phyloP scores from a whole-genome alignment of 2,329 filamentous ascomycete species.

The Monilinia laxa region DNA sequence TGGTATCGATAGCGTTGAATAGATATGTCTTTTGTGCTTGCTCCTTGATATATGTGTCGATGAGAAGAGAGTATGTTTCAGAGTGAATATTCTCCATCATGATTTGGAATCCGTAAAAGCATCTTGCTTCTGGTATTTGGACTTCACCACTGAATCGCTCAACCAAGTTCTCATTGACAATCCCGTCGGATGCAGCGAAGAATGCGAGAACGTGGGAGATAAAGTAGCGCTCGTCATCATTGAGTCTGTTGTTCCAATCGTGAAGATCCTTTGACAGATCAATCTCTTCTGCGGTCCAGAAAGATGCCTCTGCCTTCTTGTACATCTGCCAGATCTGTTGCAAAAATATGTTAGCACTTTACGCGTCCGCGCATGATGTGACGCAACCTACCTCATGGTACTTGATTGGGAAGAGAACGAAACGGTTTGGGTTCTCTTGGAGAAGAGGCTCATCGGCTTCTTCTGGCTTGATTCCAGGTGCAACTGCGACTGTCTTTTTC shows the following conservation, averaged over 20 bases:
- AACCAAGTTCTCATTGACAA: slow-evolving; percentile 98
- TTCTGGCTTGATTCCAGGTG: slow-evolving; percentile 59
- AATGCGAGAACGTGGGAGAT: slow-evolving; percentile 98
- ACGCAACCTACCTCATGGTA: slow-evolving; percentile 85
- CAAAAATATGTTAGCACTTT: slow-evolving; percentile 50
- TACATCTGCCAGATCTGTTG: slow-evolving; percentile 99
- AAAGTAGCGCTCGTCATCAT: slow-evolving; percentile 96
- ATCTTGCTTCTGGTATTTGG: slow-evolving; percentile 94
- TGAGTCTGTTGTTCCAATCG: slow-evolving; percentile 98
- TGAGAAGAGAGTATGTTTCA: slow-evolving; percentile 97
- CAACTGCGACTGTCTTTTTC: slow-evolving; percentile 45
- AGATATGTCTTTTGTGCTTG: slow-evolving; percentile 89
- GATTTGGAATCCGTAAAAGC: slow-evolving; percentile 99
- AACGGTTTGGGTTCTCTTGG: slow-evolving; percentile 92
- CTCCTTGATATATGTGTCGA: slow-evolving; percentile 99
- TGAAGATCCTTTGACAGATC: slow-evolving; percentile 98
- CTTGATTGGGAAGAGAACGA: slow-evolving; percentile 98
- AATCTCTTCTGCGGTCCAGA: slow-evolving; percentile 99
- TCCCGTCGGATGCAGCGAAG: slow-evolving; percentile 97
- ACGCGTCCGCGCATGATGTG: slow-evolving; percentile 60
- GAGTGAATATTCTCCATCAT: slow-evolving; percentile 99
- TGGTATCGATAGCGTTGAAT: slow-evolving; percentile 98
- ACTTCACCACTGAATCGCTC: slow-evolving; percentile 98
- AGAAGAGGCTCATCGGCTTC: slow-evolving; percentile 88
- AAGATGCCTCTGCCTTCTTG: slow-evolving; percentile 99